A percentile compares a stretch with the other conserved stretches of the same genome.
Conservation (phyloP, 1,139 yeast species). For the Blastobotrys aristatus region DNA sequence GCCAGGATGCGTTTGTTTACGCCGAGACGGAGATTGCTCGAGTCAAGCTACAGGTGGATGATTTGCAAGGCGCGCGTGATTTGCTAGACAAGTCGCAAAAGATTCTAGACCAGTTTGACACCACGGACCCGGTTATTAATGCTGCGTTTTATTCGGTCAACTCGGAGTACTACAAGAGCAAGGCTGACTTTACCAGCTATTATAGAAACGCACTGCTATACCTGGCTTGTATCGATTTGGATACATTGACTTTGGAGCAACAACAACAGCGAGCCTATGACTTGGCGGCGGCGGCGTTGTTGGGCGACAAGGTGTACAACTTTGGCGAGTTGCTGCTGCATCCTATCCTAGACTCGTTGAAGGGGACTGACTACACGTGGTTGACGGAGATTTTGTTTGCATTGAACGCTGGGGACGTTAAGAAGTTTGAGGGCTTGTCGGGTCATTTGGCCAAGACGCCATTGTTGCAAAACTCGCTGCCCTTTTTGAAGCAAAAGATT, state of each 20-base stretch:
- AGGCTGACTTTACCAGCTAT: constrained; percentile 72
- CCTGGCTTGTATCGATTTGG: constrained; percentile 55
- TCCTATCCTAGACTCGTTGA: constrained; percentile 63
- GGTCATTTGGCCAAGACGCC: constrained; percentile 48
- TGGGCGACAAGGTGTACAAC: constrained; percentile 90
- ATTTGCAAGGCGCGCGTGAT: constrained; percentile 60
- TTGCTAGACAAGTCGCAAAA: constrained; percentile 58
- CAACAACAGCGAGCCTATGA: constrained; percentile 67
- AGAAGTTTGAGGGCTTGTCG: constrained; percentile 49
- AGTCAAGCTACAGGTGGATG: constrained; percentile 53
- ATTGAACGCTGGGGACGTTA: constrained; percentile 74
- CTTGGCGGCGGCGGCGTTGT: constrained; percentile 76
- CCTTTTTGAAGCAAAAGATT: constrained; percentile 81
- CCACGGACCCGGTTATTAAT: constrained; percentile 64
- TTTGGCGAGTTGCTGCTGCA: constrained; percentile 93
- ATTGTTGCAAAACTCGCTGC: constrained; percentile 53
- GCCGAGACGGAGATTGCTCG: constrained; percentile 77
- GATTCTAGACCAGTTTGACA: constrained; percentile 55
- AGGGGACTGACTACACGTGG: constrained; percentile 60
- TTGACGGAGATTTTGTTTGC: constrained; percentile 62
- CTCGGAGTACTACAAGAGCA: constrained; percentile 69
- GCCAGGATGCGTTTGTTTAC: constrained; percentile 51
- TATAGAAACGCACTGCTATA: constrained; percentile 64
- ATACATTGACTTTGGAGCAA: constrained; percentile 49
- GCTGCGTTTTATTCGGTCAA: constrained; percentile 81